A percentile compares a stretch with the other conserved stretches of the same genome.
These are phyloP conservation scores for Backusella tarrabulga DNA, from an alignment of 192 early-diverging fungal genomes.

Conservation along the genomic window DNA sequence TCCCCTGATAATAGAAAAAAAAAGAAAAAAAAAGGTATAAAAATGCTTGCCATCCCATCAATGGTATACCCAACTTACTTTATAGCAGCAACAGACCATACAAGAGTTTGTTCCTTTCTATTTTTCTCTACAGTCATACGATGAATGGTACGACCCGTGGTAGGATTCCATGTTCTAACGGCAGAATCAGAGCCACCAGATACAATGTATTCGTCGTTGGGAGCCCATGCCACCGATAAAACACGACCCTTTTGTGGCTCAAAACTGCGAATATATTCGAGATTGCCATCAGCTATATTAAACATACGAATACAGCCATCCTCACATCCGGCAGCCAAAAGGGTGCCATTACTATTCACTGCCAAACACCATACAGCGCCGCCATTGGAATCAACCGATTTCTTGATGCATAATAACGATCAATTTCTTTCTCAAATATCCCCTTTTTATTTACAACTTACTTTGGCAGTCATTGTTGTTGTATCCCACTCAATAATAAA, in stretches of 20 bases:
- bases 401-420: constrained; percentile 24
- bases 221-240: constrained; percentile 85
- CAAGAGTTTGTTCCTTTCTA: constrained; percentile 75
- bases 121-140: constrained; percentile 79
- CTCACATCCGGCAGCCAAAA: constrained; percentile 89
- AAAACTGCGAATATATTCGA: constrained; percentile 67
- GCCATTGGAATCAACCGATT: constrained; percentile 75
- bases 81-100: constrained; percentile 80
- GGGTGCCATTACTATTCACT: constrained; percentile 68
- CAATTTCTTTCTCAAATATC: not conserved
- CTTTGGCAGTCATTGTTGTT: constrained; percentile 60
- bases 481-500: constrained; percentile 88
- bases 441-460: constrained; percentile 13
- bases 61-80: constrained; percentile 22
- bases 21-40: not conserved
- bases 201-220: constrained; percentile 66
- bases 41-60: too few species aligned
- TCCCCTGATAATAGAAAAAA: constrained; percentile 24
- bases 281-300: constrained; percentile 70
- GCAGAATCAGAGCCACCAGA: constrained; percentile 82
- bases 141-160: constrained; percentile 46
- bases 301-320: constrained; percentile 91
- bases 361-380: constrained; percentile 95
- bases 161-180: constrained; percentile 70
- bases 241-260: constrained; percentile 73